Evolutionary conservation across 75 land plant genomes (phyloP).

Genomic region (Adiantum capillusveneris): DNA sequence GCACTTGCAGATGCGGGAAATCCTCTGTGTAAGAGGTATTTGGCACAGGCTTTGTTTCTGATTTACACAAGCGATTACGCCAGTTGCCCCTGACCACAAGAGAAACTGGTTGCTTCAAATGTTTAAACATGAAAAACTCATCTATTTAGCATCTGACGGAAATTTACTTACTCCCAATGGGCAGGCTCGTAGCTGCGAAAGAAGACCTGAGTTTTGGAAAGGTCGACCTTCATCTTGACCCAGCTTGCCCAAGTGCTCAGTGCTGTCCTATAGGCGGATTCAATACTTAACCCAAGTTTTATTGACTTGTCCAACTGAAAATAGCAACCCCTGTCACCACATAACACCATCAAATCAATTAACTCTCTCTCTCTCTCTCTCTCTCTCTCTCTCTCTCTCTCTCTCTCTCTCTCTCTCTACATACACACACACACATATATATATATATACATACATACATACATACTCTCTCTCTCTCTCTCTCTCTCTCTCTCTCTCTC

Average conservation of each 20-base stretch:
- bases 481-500: too few relatives aligned
- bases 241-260: conserved; percentile 80
- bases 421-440: too few relatives aligned
- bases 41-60: not conserved
- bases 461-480: too few relatives aligned
- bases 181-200: conserved; percentile 83
- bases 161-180: conserved; percentile 62
- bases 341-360: not conserved
- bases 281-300: conserved; percentile 68
- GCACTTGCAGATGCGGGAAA: conserved; percentile 10
- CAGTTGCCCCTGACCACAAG: not conserved
- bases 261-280: conserved; percentile 56
- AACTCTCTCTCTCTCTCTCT: conserved; percentile 1
- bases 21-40: not conserved
- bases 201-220: conserved; percentile 60
- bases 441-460: too few relatives aligned
- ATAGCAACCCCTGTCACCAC: conserved; percentile 74
- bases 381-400: too few relatives aligned
- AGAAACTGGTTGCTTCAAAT: too few relatives aligned
- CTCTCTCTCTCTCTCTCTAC: too few relatives aligned
- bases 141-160: not conserved
- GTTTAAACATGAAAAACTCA: too few relatives aligned
- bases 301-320: conserved; percentile 69
- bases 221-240: conserved; percentile 51
- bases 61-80: not conserved